Base-by-base conservation (phyloP, 2,329 filamentous ascomycete species). In the Diaporthe citrichinensis region DNA sequence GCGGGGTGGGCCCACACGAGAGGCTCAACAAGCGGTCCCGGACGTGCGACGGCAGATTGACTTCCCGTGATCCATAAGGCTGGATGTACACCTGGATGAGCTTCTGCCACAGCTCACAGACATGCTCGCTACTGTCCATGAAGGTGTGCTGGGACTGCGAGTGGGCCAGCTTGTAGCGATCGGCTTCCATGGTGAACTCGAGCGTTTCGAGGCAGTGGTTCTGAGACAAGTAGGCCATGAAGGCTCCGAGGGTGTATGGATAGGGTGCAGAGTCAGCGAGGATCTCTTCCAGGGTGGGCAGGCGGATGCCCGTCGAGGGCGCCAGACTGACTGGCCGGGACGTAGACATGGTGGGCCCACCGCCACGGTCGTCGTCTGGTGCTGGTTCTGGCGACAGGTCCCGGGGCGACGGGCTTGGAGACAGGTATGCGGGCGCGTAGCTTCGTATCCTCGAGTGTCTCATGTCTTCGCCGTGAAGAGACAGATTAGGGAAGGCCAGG, bases 171-270 rank as follows among this genome's bases (percentile, higher is more conserved):
- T 92, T 90, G 83, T 98, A 99, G 76, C 95, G 91, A 75, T 95
- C 94, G 31, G 96, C 94, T 83, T 98, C 97, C 89, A 98, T 93
- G 55, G 96, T 98, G 84, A 99, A 99, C 82, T 98, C 97, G 53
- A 99, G 88, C 1, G 96, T 98, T 84, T 99, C 97, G 78, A 98
- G 88, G 82, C 97, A 99, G 85, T 98, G 96, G 81, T 98, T 98
- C 82, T 98, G 96, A 1, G 96, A 98, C 5, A 98, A 90, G 81
- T 98, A 98, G 74, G 96, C 96, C 92, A 97, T 98, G 84, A 98
- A 98, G 44, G 96, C 96, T 76, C 92, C 93, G 12, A 98, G 88
- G 0, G 96, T 98, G 90, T 95, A 98, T 79, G 97, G 97, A 55
- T 95, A 92, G 12, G 94, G 92, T 49, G 97, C 94, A 59, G 91